A percentile compares a stretch with the other conserved stretches of the same genome.
phyloP scores from a whole-genome alignment of 495 filamentous ascomycete genomes.

The Sporormia fimetaria region DNA sequence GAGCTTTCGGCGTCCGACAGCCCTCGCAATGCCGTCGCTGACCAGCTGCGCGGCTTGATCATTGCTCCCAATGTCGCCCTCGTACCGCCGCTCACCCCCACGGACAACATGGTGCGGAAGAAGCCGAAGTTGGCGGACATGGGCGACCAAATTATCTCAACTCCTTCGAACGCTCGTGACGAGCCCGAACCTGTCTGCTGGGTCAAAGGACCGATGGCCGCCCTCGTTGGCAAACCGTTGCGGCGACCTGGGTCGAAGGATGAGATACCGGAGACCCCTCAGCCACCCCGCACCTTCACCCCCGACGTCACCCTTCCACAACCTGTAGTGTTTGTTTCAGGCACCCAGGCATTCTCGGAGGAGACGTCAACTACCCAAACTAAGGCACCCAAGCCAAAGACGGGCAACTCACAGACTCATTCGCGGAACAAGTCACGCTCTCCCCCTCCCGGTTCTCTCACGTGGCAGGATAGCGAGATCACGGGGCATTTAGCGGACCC shows the following conservation, averaged over 20 bases:
- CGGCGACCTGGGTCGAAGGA: too few relatives aligned
- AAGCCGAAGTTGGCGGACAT: conserved; percentile 18
- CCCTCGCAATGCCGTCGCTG: conserved; percentile 19
- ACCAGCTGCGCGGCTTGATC: conserved; percentile 20
- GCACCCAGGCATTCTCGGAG: neutral
- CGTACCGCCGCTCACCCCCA: conserved; percentile 13
- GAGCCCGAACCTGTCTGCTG: too few relatives aligned
- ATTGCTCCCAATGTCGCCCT: conserved; percentile 10
- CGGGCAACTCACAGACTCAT: neutral
- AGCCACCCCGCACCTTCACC: conserved; percentile 11
- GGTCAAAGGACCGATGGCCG: too few relatives aligned
- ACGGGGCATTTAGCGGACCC: conserved; percentile 49
- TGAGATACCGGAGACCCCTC: conserved; percentile 11
- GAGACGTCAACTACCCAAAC: neutral
- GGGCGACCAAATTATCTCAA: conserved; percentile 5
- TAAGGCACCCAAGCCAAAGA: conserved; percentile 3
- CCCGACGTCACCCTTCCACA: conserved; percentile 3
- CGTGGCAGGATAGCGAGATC: conserved; percentile 77
- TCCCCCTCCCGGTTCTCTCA: conserved; percentile 39
- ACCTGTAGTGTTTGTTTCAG: conserved; percentile 6
- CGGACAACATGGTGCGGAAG: conserved; percentile 15
- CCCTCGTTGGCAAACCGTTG: too few relatives aligned
- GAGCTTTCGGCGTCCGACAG: conserved; percentile 8
- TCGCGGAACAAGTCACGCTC: conserved; percentile 21
- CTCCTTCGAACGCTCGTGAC: too few relatives aligned